Base-by-base conservation (phyloP, 2,329 filamentous ascomycete genomes). In the Phyllosticta ampelicida region DNA sequence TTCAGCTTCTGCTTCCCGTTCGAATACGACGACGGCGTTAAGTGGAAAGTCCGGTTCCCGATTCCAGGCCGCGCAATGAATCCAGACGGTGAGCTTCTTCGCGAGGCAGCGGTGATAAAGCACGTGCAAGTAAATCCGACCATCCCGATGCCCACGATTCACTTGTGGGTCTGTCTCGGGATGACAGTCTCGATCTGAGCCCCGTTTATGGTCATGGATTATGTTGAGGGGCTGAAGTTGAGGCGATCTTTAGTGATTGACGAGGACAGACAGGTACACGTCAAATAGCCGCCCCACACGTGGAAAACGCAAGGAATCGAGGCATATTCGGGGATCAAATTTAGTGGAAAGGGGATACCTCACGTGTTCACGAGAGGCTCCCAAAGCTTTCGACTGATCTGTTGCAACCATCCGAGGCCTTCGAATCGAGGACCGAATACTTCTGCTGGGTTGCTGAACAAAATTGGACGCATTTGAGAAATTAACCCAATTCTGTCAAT, bases 181-280 rank as follows among this genome's bases (percentile, higher is more conserved):
- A 65, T 16, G 65, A 62, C 56, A 63, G 63, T 30, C 60, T 64
- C 55, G 60, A 61, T 6, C 61, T 67, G 5, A 64, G 65, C 48
- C 65, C n/a, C 64, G 29, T 66, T 67, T 54, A 66, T 66, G 19
- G 66, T 66, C 48, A 64, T 64, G 62, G 63, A 65, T 26, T 65
- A 56, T 55, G 58, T 65, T 20, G 61, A 67, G 10, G 65, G 63
- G 4, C 60, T 58, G 23, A 58, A 53, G 19, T 55, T 65, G 48
- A n/a, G 56, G 61, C 44, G 60, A 56, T n/a, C n/a, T 66, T 49
- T 55, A 1, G 8, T 9, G 9, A 9, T 49, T 3, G 20, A 26
- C n/a, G 30, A 48, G 3, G 19, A 55, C 18, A 20, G 20, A 1
- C 4, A 21, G 5, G 9, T 44, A 6, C 5, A 5, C 2, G 20